Base-by-base conservation (phyloP, 2,329 filamentous ascomycete genomes). In the Alternaria burnsii region DNA sequence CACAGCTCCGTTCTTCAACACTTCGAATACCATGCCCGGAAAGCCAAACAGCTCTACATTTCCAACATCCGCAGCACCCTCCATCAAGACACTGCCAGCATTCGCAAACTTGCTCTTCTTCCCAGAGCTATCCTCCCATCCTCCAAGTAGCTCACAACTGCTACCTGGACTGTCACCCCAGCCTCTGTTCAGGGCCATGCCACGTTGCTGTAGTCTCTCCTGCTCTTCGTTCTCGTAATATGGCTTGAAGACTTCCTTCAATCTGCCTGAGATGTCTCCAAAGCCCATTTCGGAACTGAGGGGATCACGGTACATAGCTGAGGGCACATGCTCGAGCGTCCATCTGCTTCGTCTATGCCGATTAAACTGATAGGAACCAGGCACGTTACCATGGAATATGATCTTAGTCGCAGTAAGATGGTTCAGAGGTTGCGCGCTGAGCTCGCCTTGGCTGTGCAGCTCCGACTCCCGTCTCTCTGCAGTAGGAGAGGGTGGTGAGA, bases 291-390 rank as follows among this genome's bases (percentile, higher is more conserved):
- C 95, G 0, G 93, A 96, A 63, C 86, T 88, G 52, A 92, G 79
- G 18, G 79, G 68, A 7, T 82, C 78, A 11, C 79, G 79, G 11
- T 82, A 75, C 10, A 79, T 75, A 5, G 82, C 67, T 32, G 79
- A 75, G 0, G 82, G 75, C 10, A 80, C 76, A 28, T 80, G 76
- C 41, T 86, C 80, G 12, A 97, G 89, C 52, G 89, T 88, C 95
- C 95, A 99, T 41, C 94, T 88, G 70, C 92, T 93, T 62, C 95
- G 88, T 18, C 94, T 89, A 77, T 98, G 93, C 5, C 95, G 88
- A 79, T 99, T 98, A 81, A 99, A 99, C 11, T 94, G 92, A 76
- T 97, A 98, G 1, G 93, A 97, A 0, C 95, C 95, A 1, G 95
- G 95, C 3, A 98, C 89, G 71, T 99, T 99, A 43, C 91, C 93